Percentiles rank a stretch among this genome's conserved stretches.
phyloP scores from a whole-genome alignment of 306 rosid genomes.

The Leucaena leucocephala region DNA sequence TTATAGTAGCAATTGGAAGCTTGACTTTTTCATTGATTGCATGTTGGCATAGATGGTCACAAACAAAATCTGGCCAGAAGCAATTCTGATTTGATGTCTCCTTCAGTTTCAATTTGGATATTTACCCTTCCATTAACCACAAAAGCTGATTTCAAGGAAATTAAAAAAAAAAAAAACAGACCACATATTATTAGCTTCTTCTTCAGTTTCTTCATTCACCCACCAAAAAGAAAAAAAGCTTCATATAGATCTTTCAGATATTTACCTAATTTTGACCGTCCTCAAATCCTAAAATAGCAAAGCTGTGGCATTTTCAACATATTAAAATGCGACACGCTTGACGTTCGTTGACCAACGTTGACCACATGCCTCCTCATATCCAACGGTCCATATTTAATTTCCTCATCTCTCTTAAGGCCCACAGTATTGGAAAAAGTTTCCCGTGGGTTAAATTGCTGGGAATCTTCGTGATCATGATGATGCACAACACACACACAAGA shows the following conservation, averaged over 20 bases:
- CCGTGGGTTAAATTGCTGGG: constrained; percentile 48
- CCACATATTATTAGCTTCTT: not conserved
- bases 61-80: constrained; percentile 53
- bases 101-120: constrained; percentile 32
- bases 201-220: not conserved
- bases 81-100: constrained; percentile 57
- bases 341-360: constrained; percentile 57
- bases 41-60: constrained; percentile 51
- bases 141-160: not conserved
- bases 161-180: too few relatives aligned
- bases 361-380: constrained; percentile 39
- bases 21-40: constrained; percentile 54
- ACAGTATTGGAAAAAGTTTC: constrained; percentile 32
- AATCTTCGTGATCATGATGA: constrained; percentile 51
- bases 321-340: constrained; percentile 20
- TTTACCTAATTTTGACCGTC: constrained; percentile 54
- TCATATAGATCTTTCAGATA: constrained; percentile 53
- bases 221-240: constrained; percentile 39
- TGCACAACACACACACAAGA: constrained; percentile 18
- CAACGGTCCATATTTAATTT: constrained; percentile 37
- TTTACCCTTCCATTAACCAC: constrained; percentile 27
- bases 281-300: constrained; percentile 28
- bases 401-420: constrained; percentile 31
- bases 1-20: constrained; percentile 29
- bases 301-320: constrained; percentile 8